A percentile compares a stretch with the other conserved stretches of the same genome.
These are phyloP conservation scores for Metschnikowia kofuensis DNA, from an alignment of 805 yeast genomes.

Conservation along the genomic window DNA sequence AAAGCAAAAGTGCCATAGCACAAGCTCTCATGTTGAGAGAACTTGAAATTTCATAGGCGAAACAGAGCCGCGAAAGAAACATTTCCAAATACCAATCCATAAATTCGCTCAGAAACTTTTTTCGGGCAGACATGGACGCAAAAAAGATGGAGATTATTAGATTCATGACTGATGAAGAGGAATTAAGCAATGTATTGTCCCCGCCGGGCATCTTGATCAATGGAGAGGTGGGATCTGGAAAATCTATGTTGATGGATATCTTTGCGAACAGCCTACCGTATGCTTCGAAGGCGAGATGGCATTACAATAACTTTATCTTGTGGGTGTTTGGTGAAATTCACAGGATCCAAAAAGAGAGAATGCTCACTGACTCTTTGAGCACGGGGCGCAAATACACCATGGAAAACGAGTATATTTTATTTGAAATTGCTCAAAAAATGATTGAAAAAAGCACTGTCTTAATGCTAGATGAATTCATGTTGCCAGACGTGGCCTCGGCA, in stretches of 20 bases:
- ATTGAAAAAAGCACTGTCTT: conserved; percentile 55
- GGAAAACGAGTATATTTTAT: conserved; percentile 62
- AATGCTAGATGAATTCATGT: conserved; percentile 70
- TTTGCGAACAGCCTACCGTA: conserved; percentile 67
- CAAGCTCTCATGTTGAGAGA: conserved; percentile 39
- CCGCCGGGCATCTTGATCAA: conserved; percentile 65
- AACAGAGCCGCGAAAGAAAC: conserved; percentile 17
- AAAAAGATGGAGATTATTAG: conserved; percentile 40
- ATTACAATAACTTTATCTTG: conserved; percentile 64
- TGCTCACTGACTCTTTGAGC: conserved; percentile 26
- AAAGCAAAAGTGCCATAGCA: conserved; percentile 42
- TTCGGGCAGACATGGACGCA: conserved; percentile 29
- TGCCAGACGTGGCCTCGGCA: conserved; percentile 74
- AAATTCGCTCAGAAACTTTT: conserved; percentile 15
- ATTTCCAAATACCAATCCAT: conserved; percentile 16
- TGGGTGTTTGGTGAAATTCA: conserved; percentile 68
- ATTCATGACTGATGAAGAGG: conserved; percentile 60
- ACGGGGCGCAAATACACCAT: conserved; percentile 21
- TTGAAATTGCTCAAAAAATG: conserved; percentile 66
- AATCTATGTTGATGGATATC: conserved; percentile 69
- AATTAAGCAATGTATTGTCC: conserved; percentile 47
- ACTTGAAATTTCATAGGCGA: conserved; percentile 33
- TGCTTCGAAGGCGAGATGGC: conserved; percentile 64
- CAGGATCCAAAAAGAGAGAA: conserved; percentile 45
- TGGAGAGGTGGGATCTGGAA: conserved; percentile 75